Base-by-base conservation (phyloP, 441 rosid genomes). In the Mallotus repandus region DNA sequence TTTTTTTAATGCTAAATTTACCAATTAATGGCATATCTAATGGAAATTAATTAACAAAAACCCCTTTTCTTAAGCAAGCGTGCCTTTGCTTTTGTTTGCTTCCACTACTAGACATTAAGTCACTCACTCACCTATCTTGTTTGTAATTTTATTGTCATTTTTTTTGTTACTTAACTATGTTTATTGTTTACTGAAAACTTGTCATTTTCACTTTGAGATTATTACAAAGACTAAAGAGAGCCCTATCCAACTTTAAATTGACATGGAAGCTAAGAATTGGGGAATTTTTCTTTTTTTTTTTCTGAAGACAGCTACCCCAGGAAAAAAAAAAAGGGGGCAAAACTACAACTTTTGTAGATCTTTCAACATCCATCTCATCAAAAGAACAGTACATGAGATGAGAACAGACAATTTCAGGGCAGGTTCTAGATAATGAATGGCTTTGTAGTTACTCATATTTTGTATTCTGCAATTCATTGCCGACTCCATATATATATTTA, bases 11-110 rank as follows among this genome's bases (percentile, higher is more conserved):
- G 25, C 32, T 19, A n/a, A 41, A 25, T 43, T 71, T 38, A 68
- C 69, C 76, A 69, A 61, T 73, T 10, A 62, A 58, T 12, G 63
- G 21, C 70, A 64, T 58, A 16, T 43, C 53, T 21, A 8, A 18
- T 3, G 9, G 3, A 8, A n/a, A 43, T 25, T 46, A 18, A 35
- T 38, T 9, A 68, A 9, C 32, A 15, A 41, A 32, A 53, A 49
- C 3, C 59, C 71, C 59, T 32, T 14, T 18, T 10, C 6, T 53
- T 14, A 2, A 45, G 32, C 2, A 10, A 38, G 61, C 58, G 15
- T 66, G 45, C 15, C 15, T 50, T 66, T 22, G 46, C 29, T 7
- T 53, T 52, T 45, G 46, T 35, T 68, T 35, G 48, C 22, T 14
- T 53, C 71, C 49, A 18, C 3, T 6, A 18, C n/a, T 16, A 35